Evolutionary conservation across 2,329 filamentous ascomycete species (phyloP).

Genomic region (Aspergillus sp.): DNA sequence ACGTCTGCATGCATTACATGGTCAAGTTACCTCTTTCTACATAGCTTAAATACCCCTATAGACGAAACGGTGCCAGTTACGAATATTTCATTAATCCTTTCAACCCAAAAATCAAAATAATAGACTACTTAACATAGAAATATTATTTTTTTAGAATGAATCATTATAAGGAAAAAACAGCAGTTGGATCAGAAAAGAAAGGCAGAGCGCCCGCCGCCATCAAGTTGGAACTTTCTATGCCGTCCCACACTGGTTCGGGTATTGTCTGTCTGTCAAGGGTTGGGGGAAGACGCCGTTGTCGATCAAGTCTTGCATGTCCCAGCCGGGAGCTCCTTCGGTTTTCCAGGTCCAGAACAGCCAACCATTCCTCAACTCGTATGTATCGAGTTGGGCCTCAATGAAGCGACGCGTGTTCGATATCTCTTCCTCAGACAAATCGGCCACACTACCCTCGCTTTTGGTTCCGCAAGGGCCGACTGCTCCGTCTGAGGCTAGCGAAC

Average conservation of each 20-base stretch:
- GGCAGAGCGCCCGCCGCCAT: background rate
- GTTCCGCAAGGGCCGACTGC: constrained; percentile 57
- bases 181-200: background rate
- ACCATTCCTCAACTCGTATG: constrained; percentile 43
- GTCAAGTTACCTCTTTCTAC: background rate
- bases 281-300: constrained; percentile 51
- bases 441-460: constrained; percentile 52
- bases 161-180: background rate
- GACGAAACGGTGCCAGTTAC: background rate
- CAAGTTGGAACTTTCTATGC: background rate
- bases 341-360: constrained; percentile 55
- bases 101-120: background rate
- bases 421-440: constrained; percentile 37
- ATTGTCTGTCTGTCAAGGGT: constrained; percentile 35
- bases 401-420: constrained; percentile 42
- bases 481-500: constrained; percentile 49
- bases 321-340: constrained; percentile 50
- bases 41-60: constrained; percentile 22
- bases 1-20: background rate
- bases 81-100: background rate
- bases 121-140: background rate
- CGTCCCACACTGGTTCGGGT: constrained; percentile 31
- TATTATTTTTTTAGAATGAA: background rate
- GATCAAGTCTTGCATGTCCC: constrained; percentile 48
- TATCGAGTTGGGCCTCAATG: constrained; percentile 48